Evolutionary conservation across 2,329 filamentous ascomycete species (phyloP).

Genomic region (Phyllosticta ampelicida): DNA sequence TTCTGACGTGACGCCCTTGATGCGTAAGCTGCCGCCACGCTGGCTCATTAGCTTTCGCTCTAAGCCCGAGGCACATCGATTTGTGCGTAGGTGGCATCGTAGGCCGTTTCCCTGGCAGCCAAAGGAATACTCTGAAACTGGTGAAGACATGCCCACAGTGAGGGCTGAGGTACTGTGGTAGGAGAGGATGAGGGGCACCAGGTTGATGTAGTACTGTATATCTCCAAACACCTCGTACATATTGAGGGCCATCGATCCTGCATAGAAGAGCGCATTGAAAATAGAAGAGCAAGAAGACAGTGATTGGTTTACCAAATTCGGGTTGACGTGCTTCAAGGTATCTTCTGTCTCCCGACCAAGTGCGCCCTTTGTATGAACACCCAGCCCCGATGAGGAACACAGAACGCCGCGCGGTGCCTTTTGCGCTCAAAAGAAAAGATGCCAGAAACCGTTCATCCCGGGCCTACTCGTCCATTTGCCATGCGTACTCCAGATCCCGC

Average conservation of each 20-base stretch:
- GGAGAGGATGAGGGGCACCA: neutral
- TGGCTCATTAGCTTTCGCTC: slow-evolving; percentile 48
- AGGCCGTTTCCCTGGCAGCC: slow-evolving; percentile 13
- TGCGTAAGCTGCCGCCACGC: slow-evolving; percentile 29
- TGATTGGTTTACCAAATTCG: neutral
- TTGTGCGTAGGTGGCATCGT: slow-evolving; percentile 43
- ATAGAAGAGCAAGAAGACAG: neutral
- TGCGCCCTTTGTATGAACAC: neutral
- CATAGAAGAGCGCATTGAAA: neutral
- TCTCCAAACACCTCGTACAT: neutral
- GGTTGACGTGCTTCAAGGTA: neutral
- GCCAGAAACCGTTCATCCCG: neutral
- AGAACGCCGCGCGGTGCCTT: slow-evolving; percentile 5
- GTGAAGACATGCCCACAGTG: neutral
- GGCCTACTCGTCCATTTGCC: slow-evolving; percentile 82
- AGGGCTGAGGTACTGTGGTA: slow-evolving; percentile 6
- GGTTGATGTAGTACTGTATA: neutral
- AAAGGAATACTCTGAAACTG: neutral
- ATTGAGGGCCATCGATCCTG: too few species aligned
- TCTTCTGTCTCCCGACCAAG: neutral
- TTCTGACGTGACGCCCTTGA: slow-evolving; percentile 11
- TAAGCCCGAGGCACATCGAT: slow-evolving; percentile 43
- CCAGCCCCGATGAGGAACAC: neutral
- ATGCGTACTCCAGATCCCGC: slow-evolving; percentile 75
- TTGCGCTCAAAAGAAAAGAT: neutral